A percentile compares a stretch with the other conserved stretches of the same genome.
phyloP scores from a whole-genome alignment of 257 asterid species.

The Nicotiana obtusifolia region DNA sequence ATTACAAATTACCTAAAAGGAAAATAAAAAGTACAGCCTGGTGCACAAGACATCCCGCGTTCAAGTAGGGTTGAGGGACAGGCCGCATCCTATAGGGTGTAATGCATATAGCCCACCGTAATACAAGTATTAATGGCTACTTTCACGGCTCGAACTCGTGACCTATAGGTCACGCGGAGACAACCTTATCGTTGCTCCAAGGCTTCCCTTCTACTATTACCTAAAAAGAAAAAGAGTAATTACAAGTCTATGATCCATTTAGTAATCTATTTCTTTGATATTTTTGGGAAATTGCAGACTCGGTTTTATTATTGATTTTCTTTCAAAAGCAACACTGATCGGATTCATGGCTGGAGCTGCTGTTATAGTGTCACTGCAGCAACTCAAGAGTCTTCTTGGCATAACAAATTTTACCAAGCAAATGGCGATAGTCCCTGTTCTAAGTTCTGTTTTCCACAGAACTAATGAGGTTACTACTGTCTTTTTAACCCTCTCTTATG shows the following conservation, averaged over 20 bases:
- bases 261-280: not conserved
- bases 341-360: conserved; percentile 99
- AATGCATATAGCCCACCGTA: too few relatives aligned
- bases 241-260: too few relatives aligned
- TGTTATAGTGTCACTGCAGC: conserved; percentile 78
- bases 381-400: conserved; percentile 71
- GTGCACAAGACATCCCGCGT: too few relatives aligned
- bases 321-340: conserved; percentile 71
- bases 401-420: conserved; percentile 57
- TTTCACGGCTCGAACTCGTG: too few relatives aligned
- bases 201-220: too few relatives aligned
- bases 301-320: conserved; percentile 78
- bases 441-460: conserved; percentile 59
- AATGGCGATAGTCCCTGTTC: conserved; percentile 75
- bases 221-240: too few relatives aligned
- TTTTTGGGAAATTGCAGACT: conserved; percentile 52
- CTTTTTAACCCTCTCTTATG: not conserved
- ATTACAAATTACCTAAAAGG: too few relatives aligned
- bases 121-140: accelerated
- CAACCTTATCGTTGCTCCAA: too few relatives aligned
- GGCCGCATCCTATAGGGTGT: accelerated
- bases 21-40: too few relatives aligned
- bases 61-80: too few relatives aligned
- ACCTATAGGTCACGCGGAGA: too few relatives aligned
- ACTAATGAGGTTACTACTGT: conserved; percentile 34